phyloP scores from a whole-genome alignment of 2,329 filamentous ascomycete genomes.

The Aspergillus candidus region DNA sequence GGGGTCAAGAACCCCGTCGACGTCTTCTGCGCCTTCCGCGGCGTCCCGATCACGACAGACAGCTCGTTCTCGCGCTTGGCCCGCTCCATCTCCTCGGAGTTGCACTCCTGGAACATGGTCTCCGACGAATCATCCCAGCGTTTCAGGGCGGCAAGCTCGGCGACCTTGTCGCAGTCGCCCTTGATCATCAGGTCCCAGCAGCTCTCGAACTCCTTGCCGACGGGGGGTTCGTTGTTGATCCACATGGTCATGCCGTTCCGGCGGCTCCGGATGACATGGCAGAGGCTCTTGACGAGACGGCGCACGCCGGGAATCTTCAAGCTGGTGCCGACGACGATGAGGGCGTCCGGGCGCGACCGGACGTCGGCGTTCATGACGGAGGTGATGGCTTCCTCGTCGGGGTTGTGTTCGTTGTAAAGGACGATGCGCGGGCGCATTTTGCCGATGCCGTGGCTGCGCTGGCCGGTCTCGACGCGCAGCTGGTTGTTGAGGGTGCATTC shows the following conservation, averaged over 20 bases:
- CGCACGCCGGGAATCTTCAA: conserved; percentile 91
- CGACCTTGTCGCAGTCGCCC: conserved; percentile 83
- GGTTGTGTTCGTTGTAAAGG: conserved; percentile 94
- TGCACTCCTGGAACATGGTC: conserved; percentile 39
- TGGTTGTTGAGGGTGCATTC: conserved; percentile 69
- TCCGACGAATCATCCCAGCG: conserved; percentile 50
- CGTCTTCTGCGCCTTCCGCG: conserved; percentile 31
- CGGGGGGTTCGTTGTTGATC: conserved; percentile 86
- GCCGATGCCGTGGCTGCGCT: conserved; percentile 89
- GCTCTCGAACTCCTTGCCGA: conserved; percentile 77
- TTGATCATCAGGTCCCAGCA: conserved; percentile 89
- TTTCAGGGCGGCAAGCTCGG: conserved; percentile 59
- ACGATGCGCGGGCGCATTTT: conserved; percentile 87
- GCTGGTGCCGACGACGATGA: conserved; percentile 92
- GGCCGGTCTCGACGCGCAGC: conserved; percentile 70
- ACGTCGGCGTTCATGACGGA: conserved; percentile 83
- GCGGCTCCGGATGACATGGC: conserved; percentile 73
- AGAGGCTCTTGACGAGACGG: conserved; percentile 85
- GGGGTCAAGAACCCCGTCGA: conserved; percentile 38
- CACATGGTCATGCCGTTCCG: conserved; percentile 78
- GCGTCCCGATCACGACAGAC: conserved; percentile 36
- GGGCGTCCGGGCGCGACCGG: conserved; percentile 76
- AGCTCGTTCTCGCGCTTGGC: conserved; percentile 34
- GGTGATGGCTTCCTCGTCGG: conserved; percentile 92
- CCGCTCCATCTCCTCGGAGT: conserved; percentile 40